Percentiles rank a stretch among this genome's conserved stretches.
Evolutionary conservation across 768 basidiomycete species (phyloP).

Genomic region (Kwoniella europaea): DNA sequence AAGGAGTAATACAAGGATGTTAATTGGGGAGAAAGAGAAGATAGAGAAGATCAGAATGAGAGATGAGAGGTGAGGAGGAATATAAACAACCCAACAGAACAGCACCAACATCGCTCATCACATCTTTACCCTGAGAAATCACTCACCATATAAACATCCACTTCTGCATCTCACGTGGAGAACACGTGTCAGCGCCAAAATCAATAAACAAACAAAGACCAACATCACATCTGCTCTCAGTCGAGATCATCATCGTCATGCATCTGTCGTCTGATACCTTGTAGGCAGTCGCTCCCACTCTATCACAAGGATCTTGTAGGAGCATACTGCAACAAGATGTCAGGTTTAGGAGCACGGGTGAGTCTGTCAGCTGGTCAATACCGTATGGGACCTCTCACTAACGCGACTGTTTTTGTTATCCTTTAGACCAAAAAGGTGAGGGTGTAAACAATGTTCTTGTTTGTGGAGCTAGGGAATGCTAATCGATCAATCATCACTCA

Average conservation of each 20-base stretch:
- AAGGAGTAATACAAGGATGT: neutral
- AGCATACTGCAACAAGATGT: slow-evolving; percentile 25
- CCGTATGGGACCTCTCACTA: slow-evolving; percentile 10
- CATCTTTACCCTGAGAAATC: slow-evolving; percentile 20
- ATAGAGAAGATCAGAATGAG: slow-evolving; percentile 8
- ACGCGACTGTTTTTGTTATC: slow-evolving; percentile 40
- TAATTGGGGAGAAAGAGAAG: slow-evolving; percentile 1
- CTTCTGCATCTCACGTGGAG: slow-evolving; percentile 8
- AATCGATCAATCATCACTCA: slow-evolving; percentile 7
- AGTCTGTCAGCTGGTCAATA: neutral
- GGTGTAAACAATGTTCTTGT: neutral
- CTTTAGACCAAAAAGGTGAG: slow-evolving; percentile 50
- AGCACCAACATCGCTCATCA: neutral
- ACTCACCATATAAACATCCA: slow-evolving; percentile 5
- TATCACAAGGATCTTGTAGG: neutral
- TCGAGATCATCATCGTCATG: slow-evolving; percentile 7
- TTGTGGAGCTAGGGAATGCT: neutral
- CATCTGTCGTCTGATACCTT: neutral
- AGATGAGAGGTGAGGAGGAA: slow-evolving; percentile 1
- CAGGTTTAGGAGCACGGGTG: slow-evolving; percentile 36
- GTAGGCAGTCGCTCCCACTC: neutral
- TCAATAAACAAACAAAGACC: slow-evolving; percentile 12
- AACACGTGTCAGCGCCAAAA: neutral
- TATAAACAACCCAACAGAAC: slow-evolving; percentile 20
- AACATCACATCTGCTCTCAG: neutral